phyloP scores from a whole-genome alignment of 306 rosid species.

The Quercus berberidifolia region DNA sequence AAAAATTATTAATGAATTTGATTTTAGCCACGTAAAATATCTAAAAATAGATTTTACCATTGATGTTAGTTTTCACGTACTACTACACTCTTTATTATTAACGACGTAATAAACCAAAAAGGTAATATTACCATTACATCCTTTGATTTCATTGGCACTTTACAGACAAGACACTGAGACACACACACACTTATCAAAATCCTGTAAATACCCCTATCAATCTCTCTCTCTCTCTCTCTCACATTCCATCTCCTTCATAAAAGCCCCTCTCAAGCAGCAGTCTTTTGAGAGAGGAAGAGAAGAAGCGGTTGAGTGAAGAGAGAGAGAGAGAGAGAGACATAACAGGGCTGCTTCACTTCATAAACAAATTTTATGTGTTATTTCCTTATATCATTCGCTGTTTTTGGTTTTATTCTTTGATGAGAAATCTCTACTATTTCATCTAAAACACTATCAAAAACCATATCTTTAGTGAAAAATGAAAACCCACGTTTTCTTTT shows the following conservation, averaged over 20 bases:
- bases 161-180: not conserved
- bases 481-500: conserved; percentile 10
- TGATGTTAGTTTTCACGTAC: not conserved
- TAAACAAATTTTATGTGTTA: conserved; percentile 23
- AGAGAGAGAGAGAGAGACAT: conserved; percentile 22
- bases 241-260: conserved; percentile 76
- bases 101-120: too few relatives aligned
- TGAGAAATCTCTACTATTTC: conserved; percentile 8
- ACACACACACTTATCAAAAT: conserved; percentile 9
- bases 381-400: conserved; percentile 23
- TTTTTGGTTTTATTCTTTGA: conserved; percentile 1
- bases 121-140: too few relatives aligned
- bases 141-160: not conserved
- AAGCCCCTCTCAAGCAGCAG: conserved; percentile 40
- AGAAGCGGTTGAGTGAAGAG: not conserved
- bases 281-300: conserved; percentile 36
- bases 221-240: conserved; percentile 31
- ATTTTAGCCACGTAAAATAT: conserved; percentile 3
- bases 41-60: not conserved
- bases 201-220: conserved; percentile 27
- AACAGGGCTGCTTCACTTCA: conserved; percentile 10
- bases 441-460: conserved; percentile 7
- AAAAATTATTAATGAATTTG: not conserved
- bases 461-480: conserved; percentile 6
- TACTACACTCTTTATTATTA: not conserved